These are phyloP conservation scores for Luffa acutangula DNA, from an alignment of 306 rosid genomes.

Conservation along the genomic window DNA sequence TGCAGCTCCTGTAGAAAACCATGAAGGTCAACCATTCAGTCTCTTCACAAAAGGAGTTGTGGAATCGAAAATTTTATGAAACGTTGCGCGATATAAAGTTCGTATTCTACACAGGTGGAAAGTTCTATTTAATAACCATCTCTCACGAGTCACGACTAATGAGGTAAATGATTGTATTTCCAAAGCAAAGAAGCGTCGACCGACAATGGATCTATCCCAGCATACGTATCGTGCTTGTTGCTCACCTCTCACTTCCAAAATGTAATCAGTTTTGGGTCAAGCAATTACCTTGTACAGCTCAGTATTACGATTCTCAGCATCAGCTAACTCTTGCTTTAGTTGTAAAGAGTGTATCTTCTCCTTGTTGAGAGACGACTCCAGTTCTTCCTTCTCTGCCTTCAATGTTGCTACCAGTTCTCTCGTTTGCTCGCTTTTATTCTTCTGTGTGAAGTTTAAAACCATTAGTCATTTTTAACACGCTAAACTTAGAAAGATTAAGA, in stretches of 20 bases:
- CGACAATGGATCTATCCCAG: not conserved
- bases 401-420: slow-evolving; percentile 33
- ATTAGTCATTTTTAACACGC: not conserved
- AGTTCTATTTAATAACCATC: not conserved
- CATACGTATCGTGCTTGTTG: not conserved
- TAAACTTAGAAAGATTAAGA: not conserved
- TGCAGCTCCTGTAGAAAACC: slow-evolving; percentile 68
- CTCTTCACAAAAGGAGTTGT: not conserved
- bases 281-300: slow-evolving; percentile 76
- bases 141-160: not conserved
- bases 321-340: slow-evolving; percentile 68
- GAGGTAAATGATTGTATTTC: not conserved
- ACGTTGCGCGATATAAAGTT: not conserved
- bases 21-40: slow-evolving; percentile 7
- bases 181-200: not conserved
- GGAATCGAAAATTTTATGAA: not conserved
- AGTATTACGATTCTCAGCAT: slow-evolving; percentile 56
- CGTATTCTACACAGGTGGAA: not conserved
- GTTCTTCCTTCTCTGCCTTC: slow-evolving; percentile 68
- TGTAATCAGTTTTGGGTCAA: not conserved
- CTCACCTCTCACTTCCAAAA: not conserved
- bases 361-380: slow-evolving; percentile 58
- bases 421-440: slow-evolving; percentile 39
- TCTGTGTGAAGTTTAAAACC: slow-evolving; percentile 35
- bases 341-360: slow-evolving; percentile 58